Evolutionary conservation across 805 yeast genomes (phyloP).

Genomic region (Ogataea wickerhamii): DNA sequence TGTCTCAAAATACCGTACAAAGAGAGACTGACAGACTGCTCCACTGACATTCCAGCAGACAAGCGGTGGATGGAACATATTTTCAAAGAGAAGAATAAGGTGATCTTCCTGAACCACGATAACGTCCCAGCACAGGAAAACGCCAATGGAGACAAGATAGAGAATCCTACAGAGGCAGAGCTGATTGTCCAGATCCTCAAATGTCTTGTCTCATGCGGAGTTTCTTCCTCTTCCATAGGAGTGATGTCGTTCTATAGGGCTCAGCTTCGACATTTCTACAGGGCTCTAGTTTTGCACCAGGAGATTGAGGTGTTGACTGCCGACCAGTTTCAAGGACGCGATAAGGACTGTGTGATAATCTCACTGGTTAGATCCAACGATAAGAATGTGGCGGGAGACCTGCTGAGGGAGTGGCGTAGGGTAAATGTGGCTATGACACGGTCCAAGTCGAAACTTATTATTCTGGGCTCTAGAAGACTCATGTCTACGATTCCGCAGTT

Average conservation of each 20-base stretch:
- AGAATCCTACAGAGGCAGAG: conserved; percentile 69
- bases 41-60: conserved; percentile 9
- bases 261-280: conserved; percentile 55
- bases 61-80: conserved; percentile 54
- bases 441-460: conserved; percentile 76
- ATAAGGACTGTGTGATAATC: conserved; percentile 85
- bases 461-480: conserved; percentile 75
- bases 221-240: conserved; percentile 60
- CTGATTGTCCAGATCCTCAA: conserved; percentile 61
- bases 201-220: conserved; percentile 57
- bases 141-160: conserved; percentile 59
- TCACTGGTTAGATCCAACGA: conserved; percentile 84
- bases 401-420: conserved; percentile 85
- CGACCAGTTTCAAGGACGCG: conserved; percentile 94
- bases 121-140: conserved; percentile 54
- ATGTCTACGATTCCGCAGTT: conserved; percentile 49
- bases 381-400: conserved; percentile 63
- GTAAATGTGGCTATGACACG: conserved; percentile 93
- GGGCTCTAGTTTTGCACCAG: conserved; percentile 28
- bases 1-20: conserved; percentile 46
- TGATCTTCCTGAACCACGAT: conserved; percentile 81
- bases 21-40: conserved; percentile 20
- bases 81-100: conserved; percentile 54
- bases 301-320: conserved; percentile 84
- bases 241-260: conserved; percentile 87